Conservation (phyloP, 805 yeast genomes). For the Pichia californica region DNA sequence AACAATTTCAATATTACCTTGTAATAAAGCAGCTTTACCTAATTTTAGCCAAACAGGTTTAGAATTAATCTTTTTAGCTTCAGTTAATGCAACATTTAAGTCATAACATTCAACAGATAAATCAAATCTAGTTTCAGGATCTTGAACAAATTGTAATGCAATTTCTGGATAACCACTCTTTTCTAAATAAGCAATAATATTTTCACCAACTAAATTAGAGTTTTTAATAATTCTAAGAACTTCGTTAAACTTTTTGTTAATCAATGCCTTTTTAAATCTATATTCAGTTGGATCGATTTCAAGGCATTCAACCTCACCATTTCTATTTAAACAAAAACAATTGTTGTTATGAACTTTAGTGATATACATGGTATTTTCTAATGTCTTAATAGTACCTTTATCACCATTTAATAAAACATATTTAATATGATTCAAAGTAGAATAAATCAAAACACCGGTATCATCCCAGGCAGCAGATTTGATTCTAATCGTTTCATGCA, state of each 20-base stretch:
- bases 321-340: constrained; percentile 78
- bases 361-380: constrained; percentile 82
- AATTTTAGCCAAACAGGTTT: constrained; percentile 71
- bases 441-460: constrained; percentile 80
- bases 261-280: constrained; percentile 88
- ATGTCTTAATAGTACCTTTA: constrained; percentile 86
- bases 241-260: constrained; percentile 84
- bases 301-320: constrained; percentile 73
- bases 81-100: constrained; percentile 76
- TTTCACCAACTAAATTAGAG: constrained; percentile 94
- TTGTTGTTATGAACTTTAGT: constrained; percentile 61
- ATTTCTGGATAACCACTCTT: constrained; percentile 95
- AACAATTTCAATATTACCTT: constrained; percentile 80
- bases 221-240: constrained; percentile 82
- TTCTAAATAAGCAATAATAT: constrained; percentile 90
- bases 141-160: constrained; percentile 94
- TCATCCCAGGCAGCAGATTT: constrained; percentile 99
- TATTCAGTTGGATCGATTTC: constrained; percentile 94
- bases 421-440: constrained; percentile 93
- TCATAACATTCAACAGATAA: constrained; percentile 93
- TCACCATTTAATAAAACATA: constrained; percentile 93
- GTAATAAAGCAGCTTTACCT: constrained; percentile 79
- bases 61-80: constrained; percentile 72
- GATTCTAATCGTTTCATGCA: constrained; percentile 95
- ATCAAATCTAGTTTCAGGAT: constrained; percentile 92